A percentile compares a stretch with the other conserved stretches of the same genome.
These are phyloP conservation scores for Rhinocladiella mackenziei DNA, from an alignment of 2,329 filamentous ascomycete species.

Conservation along the genomic window DNA sequence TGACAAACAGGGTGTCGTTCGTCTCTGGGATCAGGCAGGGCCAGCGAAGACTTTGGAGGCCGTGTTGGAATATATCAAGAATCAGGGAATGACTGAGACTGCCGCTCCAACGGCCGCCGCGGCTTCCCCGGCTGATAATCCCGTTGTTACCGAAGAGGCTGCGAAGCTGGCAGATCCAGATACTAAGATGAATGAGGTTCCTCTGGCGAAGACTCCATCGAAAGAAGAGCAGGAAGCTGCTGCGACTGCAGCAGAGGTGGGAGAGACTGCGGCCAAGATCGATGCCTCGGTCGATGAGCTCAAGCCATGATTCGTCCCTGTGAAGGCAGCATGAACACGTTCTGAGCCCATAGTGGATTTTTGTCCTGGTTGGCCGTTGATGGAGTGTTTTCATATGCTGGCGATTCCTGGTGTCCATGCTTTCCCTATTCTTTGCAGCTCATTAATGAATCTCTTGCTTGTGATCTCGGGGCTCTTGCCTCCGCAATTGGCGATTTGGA, in stretches of 20 bases:
- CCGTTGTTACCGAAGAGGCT: conserved; percentile 18
- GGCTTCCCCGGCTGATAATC: conserved; percentile 16
- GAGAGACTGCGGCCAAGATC: conserved; percentile 24
- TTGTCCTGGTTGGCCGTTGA: too few species aligned
- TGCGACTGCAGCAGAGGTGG: conserved; percentile 26
- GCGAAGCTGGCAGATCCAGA: conserved; percentile 19
- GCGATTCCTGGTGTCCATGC: conserved; percentile 70
- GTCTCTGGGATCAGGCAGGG: conserved; percentile 69
- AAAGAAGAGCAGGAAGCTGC: conserved; percentile 24
- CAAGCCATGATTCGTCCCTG: conserved; percentile 12
- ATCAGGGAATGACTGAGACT: conserved; percentile 15
- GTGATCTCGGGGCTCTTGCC: conserved; percentile 63
- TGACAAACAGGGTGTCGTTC: conserved; percentile 74
- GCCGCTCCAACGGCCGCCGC: conserved; percentile 13
- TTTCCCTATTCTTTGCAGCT: conserved; percentile 82
- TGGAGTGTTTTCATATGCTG: conserved; percentile 19
- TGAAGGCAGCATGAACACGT: too few species aligned
- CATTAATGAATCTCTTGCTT: conserved; percentile 72
- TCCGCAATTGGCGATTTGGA: conserved; percentile 44
- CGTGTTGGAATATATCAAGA: conserved; percentile 60
- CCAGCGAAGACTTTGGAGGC: conserved; percentile 73
- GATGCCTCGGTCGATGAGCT: conserved; percentile 11
- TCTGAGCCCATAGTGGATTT: too few species aligned
- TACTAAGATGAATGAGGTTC: conserved; percentile 26
- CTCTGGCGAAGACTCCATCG: conserved; percentile 19